Evolutionary conservation across 2,329 filamentous ascomycete species (phyloP).

Genomic region (Keithomyces neogunnii): DNA sequence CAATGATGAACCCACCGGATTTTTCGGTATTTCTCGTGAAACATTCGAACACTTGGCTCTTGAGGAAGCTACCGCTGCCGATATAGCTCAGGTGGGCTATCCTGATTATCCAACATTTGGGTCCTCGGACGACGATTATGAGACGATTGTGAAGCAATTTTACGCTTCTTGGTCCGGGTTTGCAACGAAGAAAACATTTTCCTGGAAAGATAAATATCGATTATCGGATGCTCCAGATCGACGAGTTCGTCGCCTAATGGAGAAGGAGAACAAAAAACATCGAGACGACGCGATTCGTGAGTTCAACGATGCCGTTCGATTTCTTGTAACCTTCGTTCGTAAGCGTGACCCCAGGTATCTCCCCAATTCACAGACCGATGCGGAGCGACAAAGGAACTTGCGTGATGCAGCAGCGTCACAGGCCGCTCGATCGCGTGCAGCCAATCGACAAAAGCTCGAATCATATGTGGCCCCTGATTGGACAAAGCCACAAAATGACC

Average conservation of each 20-base stretch:
- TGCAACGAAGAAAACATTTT: conserved; percentile 74
- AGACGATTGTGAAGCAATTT: conserved; percentile 69
- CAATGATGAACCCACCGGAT: conserved; percentile 70
- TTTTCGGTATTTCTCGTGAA: conserved; percentile 71
- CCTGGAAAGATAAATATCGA: conserved; percentile 82
- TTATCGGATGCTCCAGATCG: conserved; percentile 83
- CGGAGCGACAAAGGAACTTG: conserved; percentile 69
- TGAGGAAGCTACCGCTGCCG: conserved; percentile 70
- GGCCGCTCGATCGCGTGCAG: conserved; percentile 72
- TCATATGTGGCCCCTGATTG: conserved; percentile 63
- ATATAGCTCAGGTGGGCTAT: conserved; percentile 53
- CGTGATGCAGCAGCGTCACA: conserved; percentile 76
- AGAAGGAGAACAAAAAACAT: conserved; percentile 84
- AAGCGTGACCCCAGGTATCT: conserved; percentile 86
- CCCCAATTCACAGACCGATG: conserved; percentile 67
- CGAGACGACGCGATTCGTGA: conserved; percentile 77
- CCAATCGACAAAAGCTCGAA: conserved; percentile 66
- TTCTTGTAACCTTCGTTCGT: conserved; percentile 77
- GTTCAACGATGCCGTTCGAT: conserved; percentile 87
- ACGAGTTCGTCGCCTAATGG: conserved; percentile 73
- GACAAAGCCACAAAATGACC: conserved; percentile 53
- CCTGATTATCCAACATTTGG: conserved; percentile 78
- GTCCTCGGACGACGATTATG: conserved; percentile 62
- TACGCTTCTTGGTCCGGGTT: conserved; percentile 78
- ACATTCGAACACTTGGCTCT: conserved; percentile 72